Conservation (phyloP, 257 asterid genomes). For the Mentha longifolia region DNA sequence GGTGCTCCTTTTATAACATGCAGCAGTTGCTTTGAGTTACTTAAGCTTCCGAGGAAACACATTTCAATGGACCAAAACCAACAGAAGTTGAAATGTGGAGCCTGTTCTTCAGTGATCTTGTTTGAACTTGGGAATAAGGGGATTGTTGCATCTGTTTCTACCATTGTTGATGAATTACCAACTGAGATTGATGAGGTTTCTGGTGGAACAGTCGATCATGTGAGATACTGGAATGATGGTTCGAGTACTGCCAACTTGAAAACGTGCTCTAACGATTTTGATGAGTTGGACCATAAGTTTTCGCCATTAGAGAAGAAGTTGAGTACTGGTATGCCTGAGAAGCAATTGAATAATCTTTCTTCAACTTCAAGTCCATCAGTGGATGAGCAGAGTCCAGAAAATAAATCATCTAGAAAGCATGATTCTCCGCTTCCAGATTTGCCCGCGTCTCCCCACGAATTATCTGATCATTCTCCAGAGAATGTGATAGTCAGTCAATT, state of each 20-base stretch:
- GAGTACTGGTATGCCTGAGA: conserved; percentile 48
- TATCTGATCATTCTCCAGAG: conserved; percentile 42
- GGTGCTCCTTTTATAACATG: conserved; percentile 94
- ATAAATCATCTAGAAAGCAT: conserved; percentile 39
- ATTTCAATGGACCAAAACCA: conserved; percentile 47
- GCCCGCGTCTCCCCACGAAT: conserved; percentile 43
- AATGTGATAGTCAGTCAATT: conserved; percentile 39
- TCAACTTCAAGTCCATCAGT: conserved; percentile 57
- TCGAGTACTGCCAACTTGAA: conserved; percentile 41
- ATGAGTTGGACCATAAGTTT: conserved; percentile 43
- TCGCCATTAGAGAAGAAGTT: conserved; percentile 49
- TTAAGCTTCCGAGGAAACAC: conserved; percentile 63
- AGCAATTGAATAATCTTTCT: conserved; percentile 51
- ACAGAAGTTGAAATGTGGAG: conserved; percentile 77
- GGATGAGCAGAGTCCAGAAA: conserved; percentile 52
- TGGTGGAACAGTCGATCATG: conserved; percentile 52
- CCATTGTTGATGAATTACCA: conserved; percentile 50
- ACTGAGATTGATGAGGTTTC: conserved; percentile 51
- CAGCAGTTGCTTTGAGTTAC: conserved; percentile 77
- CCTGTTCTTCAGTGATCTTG: conserved; percentile 72
- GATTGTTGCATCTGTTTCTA: conserved; percentile 51
- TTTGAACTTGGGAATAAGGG: conserved; percentile 64
- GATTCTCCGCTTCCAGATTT: conserved; percentile 45
- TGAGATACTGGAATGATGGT: conserved; percentile 49
- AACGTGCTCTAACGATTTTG: conserved; percentile 47